phyloP scores from a whole-genome alignment of 2,329 filamentous ascomycete species.

The Teratosphaeriaceae sp. region DNA sequence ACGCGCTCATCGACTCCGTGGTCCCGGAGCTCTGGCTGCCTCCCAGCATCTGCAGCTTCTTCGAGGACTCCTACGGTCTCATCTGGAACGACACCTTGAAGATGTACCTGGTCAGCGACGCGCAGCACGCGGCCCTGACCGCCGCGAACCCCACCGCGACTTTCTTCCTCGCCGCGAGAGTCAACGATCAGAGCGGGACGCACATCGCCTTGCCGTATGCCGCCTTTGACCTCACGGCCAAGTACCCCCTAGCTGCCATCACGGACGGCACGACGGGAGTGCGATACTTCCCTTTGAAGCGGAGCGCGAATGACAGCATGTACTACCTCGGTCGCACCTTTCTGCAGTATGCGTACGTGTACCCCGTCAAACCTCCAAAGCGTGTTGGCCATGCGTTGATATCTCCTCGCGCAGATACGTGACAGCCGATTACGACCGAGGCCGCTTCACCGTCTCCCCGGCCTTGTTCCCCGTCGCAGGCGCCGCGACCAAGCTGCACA shows the following conservation, averaged over 20 bases:
- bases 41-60: conserved; percentile 29
- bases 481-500: too few relatives aligned
- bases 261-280: conserved; percentile 14
- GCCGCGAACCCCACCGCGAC: conserved; percentile 31
- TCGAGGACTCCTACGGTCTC: conserved; percentile 34
- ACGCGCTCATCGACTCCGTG: conserved; percentile 37
- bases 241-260: conserved; percentile 13
- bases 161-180: conserved; percentile 22
- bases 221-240: conserved; percentile 23
- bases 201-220: conserved; percentile 23
- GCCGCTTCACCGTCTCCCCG: too few relatives aligned
- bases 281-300: conserved; percentile 24
- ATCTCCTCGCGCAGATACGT: too few relatives aligned
- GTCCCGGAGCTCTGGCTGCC: conserved; percentile 38
- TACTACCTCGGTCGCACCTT: conserved; percentile 25
- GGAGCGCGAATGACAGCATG: conserved; percentile 18
- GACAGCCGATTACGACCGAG: too few relatives aligned
- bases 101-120: conserved; percentile 35
- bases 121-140: conserved; percentile 27
- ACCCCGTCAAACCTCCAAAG: too few relatives aligned
- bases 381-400: too few relatives aligned
- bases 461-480: too few relatives aligned
- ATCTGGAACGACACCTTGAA: conserved; percentile 31
- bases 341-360: conserved; percentile 25
- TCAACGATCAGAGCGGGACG: not conserved